Evolutionary conservation across 352 stramenopile genomes (phyloP), one percentile per base, ranked within the genome.

Genomic region (Elongisporangium undulatum): DNA sequence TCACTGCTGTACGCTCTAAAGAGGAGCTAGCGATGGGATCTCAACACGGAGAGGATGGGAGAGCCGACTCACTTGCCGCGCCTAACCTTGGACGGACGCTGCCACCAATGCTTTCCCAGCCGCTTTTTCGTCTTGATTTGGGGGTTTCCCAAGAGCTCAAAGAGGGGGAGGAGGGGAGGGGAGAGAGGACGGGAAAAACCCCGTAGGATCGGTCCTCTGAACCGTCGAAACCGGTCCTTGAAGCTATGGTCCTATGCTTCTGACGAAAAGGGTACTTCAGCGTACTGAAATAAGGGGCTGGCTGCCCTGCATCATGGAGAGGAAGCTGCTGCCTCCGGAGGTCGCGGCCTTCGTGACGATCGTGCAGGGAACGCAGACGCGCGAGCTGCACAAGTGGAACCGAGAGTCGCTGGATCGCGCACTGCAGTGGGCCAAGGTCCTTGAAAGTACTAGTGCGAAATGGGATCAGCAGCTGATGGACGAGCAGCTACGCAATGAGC

Each of bases 361-460:
- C 50, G 56, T 77, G 49, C 81, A 81, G 49, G 53, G 74, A 21
- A 74, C 72, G 49, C 77, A 85, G 60, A 87, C 77, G 23, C 68
- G 62, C 22, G 61, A 82, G 34, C 56, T 85, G 39, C 68, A 76
- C 53, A 61, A 82, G 55, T 87, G 77, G 74, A 82, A 85, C 59
- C 52, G 68, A 41, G 65, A 81, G 58, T 84, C 74, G 26, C 68
- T 87, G 12, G 34, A 72, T 9, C 56, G 74, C 49, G 70, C 72
- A 58, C 48, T 79, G 49, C 61, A 80, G 56, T 84, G 74, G 77
- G 68, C 72, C 0, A 59, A 22, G 20, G 56, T 66, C 56, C 69
- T 77, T 12, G 74, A 85, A 65, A 63, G 66, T 12, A 64, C 59
- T 15, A 66, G 63, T 41, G 12, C 13, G 16, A 24, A 53, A 17